Evolutionary conservation across 106 monocot species (phyloP).

Genomic region (Narthecium ossifragum): DNA sequence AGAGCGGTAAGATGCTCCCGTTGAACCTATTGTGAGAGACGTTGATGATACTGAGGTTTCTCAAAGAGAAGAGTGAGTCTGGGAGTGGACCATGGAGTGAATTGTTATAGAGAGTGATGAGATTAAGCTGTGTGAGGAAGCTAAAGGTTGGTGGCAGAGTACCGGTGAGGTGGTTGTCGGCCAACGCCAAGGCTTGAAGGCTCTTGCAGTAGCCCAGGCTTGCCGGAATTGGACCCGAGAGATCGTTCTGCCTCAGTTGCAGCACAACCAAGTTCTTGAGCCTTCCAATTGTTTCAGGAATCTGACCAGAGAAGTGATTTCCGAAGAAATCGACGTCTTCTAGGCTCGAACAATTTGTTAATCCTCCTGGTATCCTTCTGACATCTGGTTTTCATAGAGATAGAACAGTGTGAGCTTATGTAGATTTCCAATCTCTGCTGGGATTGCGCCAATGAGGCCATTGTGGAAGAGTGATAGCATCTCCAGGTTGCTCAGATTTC

Average conservation of each 20-base stretch:
- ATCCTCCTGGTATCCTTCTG: slow-evolving; percentile 56
- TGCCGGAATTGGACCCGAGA: slow-evolving; percentile 65
- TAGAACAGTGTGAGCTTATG: slow-evolving; percentile 43
- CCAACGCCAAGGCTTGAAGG: slow-evolving; percentile 62
- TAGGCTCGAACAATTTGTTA: slow-evolving; percentile 62
- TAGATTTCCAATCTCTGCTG: slow-evolving; percentile 61
- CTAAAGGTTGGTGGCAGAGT: slow-evolving; percentile 46
- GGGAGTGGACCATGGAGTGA: slow-evolving; percentile 71
- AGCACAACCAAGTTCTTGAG: slow-evolving; percentile 64
- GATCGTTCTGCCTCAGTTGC: slow-evolving; percentile 81
- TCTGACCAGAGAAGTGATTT: slow-evolving; percentile 64
- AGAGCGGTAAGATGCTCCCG: slow-evolving; percentile 54
- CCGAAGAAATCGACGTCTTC: slow-evolving; percentile 85
- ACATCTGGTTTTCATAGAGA: slow-evolving; percentile 85
- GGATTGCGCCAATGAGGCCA: slow-evolving; percentile 46
- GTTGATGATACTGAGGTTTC: slow-evolving; percentile 64
- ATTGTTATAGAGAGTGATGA: slow-evolving; percentile 89
- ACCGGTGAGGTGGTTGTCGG: slow-evolving; percentile 69
- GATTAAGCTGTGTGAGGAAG: slow-evolving; percentile 36
- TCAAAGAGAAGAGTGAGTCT: slow-evolving; percentile 31
- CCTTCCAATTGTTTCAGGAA: slow-evolving; percentile 58
- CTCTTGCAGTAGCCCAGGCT: slow-evolving; percentile 68
- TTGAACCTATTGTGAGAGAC: slow-evolving; percentile 76
- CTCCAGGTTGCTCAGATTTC: slow-evolving; percentile 61
- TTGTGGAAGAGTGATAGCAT: slow-evolving; percentile 78